Conservation (phyloP, 345 rosid species). For the Punica granatum region DNA sequence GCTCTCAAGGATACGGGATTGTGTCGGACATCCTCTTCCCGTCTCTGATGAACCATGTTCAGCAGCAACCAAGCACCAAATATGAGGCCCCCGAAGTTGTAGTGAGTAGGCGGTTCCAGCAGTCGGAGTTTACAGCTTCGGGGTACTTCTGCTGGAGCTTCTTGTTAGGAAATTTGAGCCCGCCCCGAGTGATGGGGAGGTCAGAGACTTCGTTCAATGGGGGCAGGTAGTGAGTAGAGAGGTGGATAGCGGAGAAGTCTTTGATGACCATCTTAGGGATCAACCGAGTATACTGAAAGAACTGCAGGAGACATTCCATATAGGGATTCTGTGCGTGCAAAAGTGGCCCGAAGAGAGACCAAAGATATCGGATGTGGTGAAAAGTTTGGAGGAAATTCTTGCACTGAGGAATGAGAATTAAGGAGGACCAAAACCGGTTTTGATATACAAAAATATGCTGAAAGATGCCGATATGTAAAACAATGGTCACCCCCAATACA, state of each 20-base stretch:
- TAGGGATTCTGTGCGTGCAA: slow-evolving; percentile 62
- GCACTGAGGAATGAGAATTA: not conserved
- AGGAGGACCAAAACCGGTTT: no score
- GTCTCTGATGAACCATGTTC: slow-evolving; percentile 45
- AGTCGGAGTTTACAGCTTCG: slow-evolving; percentile 76
- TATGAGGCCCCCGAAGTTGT: slow-evolving; percentile 73
- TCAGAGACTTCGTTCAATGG: slow-evolving; percentile 69
- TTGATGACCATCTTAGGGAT: slow-evolving; percentile 63
- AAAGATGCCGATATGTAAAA: no score
- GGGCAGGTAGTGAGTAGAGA: slow-evolving; percentile 80
- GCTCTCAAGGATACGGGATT: slow-evolving; percentile 39
- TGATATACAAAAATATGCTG: no score
- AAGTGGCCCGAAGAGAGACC: slow-evolving; percentile 66
- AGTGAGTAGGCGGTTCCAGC: slow-evolving; percentile 37
- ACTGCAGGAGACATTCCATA: slow-evolving; percentile 77
- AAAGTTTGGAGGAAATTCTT: slow-evolving; percentile 51
- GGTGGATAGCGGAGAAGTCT: slow-evolving; percentile 87
- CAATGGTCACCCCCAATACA: no score
- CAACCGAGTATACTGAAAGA: slow-evolving; percentile 73
- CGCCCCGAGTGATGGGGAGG: slow-evolving; percentile 41
- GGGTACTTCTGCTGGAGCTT: slow-evolving; percentile 67
- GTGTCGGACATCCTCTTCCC: slow-evolving; percentile 67
- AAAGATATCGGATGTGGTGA: slow-evolving; percentile 50
- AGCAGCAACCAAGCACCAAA: slow-evolving; percentile 41
- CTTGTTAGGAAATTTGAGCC: slow-evolving; percentile 55